phyloP scores from a whole-genome alignment of 352 stramenopile genomes.

The Pythium scleroteichum region DNA sequence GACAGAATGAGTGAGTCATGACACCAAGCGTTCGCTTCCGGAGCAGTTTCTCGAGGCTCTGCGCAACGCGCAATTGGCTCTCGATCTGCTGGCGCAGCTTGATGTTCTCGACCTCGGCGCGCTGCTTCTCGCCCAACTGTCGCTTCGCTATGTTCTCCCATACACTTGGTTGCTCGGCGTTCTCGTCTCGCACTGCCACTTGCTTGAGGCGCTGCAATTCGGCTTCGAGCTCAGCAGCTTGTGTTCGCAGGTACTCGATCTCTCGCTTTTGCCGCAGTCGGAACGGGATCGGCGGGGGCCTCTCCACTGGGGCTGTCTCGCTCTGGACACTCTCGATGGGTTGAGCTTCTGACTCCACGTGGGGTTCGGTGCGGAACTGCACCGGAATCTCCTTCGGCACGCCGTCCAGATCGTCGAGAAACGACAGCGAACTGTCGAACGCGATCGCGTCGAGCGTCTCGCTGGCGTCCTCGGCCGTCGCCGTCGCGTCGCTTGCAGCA shows the following conservation, averaged over 20 bases:
- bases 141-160: constrained; percentile 36
- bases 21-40: constrained; percentile 34
- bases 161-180: background rate
- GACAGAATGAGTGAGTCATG: too few species aligned
- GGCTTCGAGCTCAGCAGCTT: constrained; percentile 27
- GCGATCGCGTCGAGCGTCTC: background rate
- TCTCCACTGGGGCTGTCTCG: background rate
- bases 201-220: constrained; percentile 19
- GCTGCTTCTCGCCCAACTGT: constrained; percentile 26
- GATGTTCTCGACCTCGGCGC: constrained; percentile 30
- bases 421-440: constrained; percentile 2
- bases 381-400: background rate
- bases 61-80: constrained; percentile 37
- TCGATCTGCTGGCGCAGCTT: constrained; percentile 41
- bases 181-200: background rate
- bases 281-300: background rate
- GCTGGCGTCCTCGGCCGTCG: background rate
- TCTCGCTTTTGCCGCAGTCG: constrained; percentile 34
- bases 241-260: constrained; percentile 35
- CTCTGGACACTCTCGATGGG: too few species aligned
- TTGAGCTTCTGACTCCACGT: too few species aligned
- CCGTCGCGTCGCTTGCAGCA: background rate
- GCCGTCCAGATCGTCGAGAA: background rate
- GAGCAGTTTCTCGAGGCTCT: constrained; percentile 41
- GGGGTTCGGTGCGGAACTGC: background rate